phyloP scores from a whole-genome alignment of 2,329 filamentous ascomycete species.

The Paecilomyces niveus region DNA sequence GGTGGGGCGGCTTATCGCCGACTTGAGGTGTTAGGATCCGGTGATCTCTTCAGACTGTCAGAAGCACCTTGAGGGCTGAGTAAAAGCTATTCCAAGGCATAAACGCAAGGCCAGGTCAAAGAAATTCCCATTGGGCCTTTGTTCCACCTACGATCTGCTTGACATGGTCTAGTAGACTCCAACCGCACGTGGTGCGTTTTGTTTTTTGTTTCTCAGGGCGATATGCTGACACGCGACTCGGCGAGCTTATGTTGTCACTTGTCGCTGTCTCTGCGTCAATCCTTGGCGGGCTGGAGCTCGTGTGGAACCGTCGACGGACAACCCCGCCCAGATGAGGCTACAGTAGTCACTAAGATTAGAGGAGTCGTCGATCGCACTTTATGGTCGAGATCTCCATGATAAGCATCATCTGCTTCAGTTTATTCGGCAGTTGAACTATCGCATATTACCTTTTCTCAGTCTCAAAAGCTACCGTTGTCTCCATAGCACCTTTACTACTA shows the following conservation, averaged over 20 bases:
- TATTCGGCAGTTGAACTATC: not conserved
- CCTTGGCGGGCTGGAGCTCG: not conserved
- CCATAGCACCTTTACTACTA: not conserved
- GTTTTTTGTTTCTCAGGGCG: not conserved
- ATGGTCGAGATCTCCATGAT: not conserved
- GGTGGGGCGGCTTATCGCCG: not conserved
- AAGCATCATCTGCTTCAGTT: not conserved
- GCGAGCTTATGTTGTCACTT: not conserved
- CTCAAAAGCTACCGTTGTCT: not conserved
- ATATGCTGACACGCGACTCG: not conserved
- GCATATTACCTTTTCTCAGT: not conserved
- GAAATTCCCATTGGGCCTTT: not conserved
- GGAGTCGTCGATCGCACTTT: not conserved
- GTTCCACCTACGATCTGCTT: not conserved
- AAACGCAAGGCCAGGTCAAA: not conserved
- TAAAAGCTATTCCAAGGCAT: not conserved
- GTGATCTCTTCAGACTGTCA: not conserved
- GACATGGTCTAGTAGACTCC: not conserved
- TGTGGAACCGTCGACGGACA: not conserved
- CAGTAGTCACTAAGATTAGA: not conserved
- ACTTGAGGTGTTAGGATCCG: not conserved
- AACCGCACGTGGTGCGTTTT: not conserved
- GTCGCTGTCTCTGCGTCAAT: not conserved
- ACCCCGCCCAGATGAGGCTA: not conserved
- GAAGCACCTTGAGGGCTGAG: not conserved